Evolutionary conservation across 2,329 filamentous ascomycete species (phyloP).

Genomic region (Aspergillus fumigatus): DNA sequence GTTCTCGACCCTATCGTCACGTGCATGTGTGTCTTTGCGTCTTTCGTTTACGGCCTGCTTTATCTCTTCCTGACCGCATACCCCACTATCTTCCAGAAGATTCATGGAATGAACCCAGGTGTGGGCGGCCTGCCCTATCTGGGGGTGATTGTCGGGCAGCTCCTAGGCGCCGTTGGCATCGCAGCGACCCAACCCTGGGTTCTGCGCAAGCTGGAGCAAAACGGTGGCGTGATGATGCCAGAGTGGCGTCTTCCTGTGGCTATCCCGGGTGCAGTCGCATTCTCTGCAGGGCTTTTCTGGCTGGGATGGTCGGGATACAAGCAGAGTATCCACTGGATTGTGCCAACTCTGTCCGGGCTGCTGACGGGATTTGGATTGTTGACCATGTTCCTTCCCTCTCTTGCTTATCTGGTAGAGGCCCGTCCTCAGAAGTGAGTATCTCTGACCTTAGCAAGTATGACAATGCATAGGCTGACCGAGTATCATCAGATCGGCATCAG

Average conservation of each 20-base stretch:
- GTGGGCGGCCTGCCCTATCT: conserved; percentile 44
- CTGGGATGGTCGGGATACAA: conserved; percentile 40
- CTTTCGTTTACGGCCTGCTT: conserved; percentile 36
- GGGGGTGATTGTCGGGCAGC: conserved; percentile 40
- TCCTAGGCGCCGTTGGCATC: conserved; percentile 39
- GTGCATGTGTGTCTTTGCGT: conserved; percentile 25
- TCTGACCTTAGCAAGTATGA: not conserved
- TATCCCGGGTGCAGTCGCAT: conserved; percentile 42
- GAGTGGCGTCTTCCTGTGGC: conserved; percentile 46
- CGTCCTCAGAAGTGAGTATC: conserved; percentile 11
- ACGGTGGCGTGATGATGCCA: conserved; percentile 32
- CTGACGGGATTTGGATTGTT: conserved; percentile 48
- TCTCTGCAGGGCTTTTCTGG: conserved; percentile 43
- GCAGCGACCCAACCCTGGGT: conserved; percentile 38
- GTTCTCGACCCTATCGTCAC: conserved; percentile 39
- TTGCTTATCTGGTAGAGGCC: conserved; percentile 43
- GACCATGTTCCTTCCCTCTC: conserved; percentile 45
- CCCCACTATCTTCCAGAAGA: conserved; percentile 41
- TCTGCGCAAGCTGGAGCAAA: conserved; percentile 30
- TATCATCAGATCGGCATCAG: conserved; percentile 42
- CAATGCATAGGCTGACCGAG: not conserved
- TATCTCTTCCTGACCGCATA: conserved; percentile 46
- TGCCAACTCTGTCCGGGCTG: conserved; percentile 37
- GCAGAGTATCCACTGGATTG: conserved; percentile 35
- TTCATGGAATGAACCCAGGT: conserved; percentile 36